Base-by-base conservation (phyloP, 306 rosid genomes). In the Gastrolobium villosum region DNA sequence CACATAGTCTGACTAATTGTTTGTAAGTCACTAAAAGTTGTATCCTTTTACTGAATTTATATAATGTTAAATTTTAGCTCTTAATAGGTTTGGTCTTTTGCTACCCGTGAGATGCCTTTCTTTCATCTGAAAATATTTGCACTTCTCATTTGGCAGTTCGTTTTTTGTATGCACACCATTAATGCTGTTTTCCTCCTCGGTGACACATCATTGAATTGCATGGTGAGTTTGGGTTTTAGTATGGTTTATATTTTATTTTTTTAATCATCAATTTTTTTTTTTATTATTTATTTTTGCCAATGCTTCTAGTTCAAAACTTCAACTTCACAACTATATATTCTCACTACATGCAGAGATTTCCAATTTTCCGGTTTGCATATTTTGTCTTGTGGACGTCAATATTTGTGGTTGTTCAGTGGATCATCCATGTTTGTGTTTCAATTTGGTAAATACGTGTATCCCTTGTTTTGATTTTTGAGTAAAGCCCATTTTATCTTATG, bases 181-280 rank as follows among this genome's bases (percentile, higher is more conserved):
- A 95, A 95, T 72, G 94, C 86, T 30, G 84, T 90, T 86, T 88
- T 91, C 79, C 92, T 95, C 57, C 85, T 93, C 9, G 99, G 98
- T 31, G 99, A 93, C 57, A 83, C 90, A 26, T 41, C 87, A 40
- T 85, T 95, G 81, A 95, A 93, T 85, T 80, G 88, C 84, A 37
- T 91, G 98, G 99, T 95, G 77, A 86, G 92, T 72, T 79, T 41
- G 34, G 34, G 8, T 54, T 76, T 70, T 10, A 10, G 28, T 68
- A 7, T 26, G 63, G 57, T 57, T 74, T 66, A 6, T 10, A 32
- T 11, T 13, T 15, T 56, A 13, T 44, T 34, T 36, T 2, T 4
- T 5, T n/a, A 31, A 44, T 48, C 13, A 48, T 44, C 8, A n/a
- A 54, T 4, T 46, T 11, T 40, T 59, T 7, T 4, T 53, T 53